Conservation (phyloP, 1,284 basidiomycete species). For the Austroboletus novae-zelandiae region DNA sequence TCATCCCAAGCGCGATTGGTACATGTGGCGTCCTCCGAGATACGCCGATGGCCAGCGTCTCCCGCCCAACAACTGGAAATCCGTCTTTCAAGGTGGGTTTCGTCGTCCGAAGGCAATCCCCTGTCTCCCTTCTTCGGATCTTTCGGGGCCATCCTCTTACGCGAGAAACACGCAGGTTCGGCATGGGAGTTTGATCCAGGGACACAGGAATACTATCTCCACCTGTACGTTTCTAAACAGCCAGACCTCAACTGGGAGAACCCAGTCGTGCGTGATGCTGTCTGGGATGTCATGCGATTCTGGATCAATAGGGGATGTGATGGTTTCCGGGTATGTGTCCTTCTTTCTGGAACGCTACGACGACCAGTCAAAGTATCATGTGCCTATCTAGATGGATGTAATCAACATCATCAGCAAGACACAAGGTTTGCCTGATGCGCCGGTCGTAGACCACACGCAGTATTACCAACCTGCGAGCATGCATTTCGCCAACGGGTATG, state of each 20-base stretch:
- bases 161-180: conserved; percentile 42
- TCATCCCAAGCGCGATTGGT: conserved; percentile 69
- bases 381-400: conserved; percentile 54
- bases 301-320: conserved; percentile 75
- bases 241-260: conserved; percentile 83
- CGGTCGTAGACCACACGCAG: conserved; percentile 48
- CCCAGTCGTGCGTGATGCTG: conserved; percentile 56
- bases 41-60: conserved; percentile 50
- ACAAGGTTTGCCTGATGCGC: conserved; percentile 63
- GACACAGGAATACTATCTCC: conserved; percentile 74
- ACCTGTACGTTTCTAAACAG: conserved; percentile 68
- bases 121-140: background rate
- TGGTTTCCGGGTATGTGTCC: conserved; percentile 60
- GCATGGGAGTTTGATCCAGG: conserved; percentile 73
- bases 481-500: conserved; percentile 59
- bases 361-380: no score
- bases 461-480: conserved; percentile 57
- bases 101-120: no score
- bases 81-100: conserved; percentile 57
- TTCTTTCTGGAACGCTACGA: background rate
- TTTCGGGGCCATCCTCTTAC: background rate
- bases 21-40: conserved; percentile 69
- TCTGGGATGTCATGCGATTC: conserved; percentile 68
- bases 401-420: conserved; percentile 69
- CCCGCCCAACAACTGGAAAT: conserved; percentile 75